Evolutionary conservation across 345 rosid species (phyloP).

Genomic region (Angophora floribunda): DNA sequence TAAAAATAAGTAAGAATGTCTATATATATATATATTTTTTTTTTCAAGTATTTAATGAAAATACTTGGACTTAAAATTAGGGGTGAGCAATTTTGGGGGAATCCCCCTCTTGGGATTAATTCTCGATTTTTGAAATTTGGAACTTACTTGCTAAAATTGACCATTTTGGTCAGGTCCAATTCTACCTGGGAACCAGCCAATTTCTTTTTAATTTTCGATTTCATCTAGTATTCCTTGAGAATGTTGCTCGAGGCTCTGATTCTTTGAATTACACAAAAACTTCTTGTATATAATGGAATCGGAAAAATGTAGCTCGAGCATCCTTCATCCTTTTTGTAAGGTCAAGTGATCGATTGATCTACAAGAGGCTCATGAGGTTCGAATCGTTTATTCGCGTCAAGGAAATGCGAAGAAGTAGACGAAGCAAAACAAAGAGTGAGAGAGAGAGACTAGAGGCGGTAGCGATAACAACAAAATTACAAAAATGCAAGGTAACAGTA

Average conservation of each 20-base stretch:
- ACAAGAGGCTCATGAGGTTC: neutral
- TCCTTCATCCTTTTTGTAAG: neutral
- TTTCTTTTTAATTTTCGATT: no score
- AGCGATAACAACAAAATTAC: neutral
- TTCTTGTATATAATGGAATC: neutral
- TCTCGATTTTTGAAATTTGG: neutral
- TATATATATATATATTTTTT: no score
- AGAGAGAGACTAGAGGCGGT: neutral
- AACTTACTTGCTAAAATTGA: neutral
- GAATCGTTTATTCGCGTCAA: neutral
- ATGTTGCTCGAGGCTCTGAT: neutral
- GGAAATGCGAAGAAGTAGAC: neutral
- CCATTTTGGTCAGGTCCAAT: accelerated
- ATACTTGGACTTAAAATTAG: neutral
- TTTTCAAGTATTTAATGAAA: no score
- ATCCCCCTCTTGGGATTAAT: neutral
- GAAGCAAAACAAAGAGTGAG: neutral
- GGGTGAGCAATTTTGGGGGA: no score
- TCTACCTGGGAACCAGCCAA: accelerated
- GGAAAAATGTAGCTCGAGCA: no score
- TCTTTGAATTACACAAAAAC: neutral
- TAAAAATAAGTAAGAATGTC: neutral
- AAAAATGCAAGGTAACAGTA: neutral
- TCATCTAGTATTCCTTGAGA: neutral
- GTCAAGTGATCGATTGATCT: neutral